Evolutionary conservation across 148 eudicot genomes (phyloP), one percentile per base, ranked within the genome.

Genomic region (Chenopodium formosanum): DNA sequence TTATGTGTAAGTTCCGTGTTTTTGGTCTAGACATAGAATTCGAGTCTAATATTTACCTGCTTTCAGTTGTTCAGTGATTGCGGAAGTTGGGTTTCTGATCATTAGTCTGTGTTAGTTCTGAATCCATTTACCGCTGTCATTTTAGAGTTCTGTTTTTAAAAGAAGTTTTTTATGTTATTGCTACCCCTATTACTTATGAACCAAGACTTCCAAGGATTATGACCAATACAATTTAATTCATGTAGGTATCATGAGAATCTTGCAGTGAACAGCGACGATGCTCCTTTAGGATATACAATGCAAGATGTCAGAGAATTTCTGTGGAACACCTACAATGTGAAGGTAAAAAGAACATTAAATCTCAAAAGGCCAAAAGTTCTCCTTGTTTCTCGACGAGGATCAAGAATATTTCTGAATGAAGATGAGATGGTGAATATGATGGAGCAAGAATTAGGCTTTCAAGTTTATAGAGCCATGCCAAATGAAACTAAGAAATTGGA

Each of bases 231-330:
- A 46, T 27, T 27, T 7, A 7, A 14, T 68, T 25, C 34, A 52
- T 84, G 81, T 27, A 85, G 87, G 84, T 85, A 85, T 70, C 87
- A 85, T 67, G 84, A 85, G 46, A 85, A 85, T 67, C 84, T 85
- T 74, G 87, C 87, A 3, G 81, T 85, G 14, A 85, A 85, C 74
- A 85, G 74, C 52, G 81, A 70, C 44, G 83, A 85, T 73, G 84
- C 75, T 22, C 87, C 87, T 1, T 7, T 70, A 48, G 87, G 87
- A 58, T 85, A 85, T 14, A 85, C 87, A 44, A 85, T 85, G 87
- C 81, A 73, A 81, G 79, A 62, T 14, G 73, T 81, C n/a, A 81
- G 84, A 37, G 44, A 81, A 58, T 85, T 85, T 70, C 78, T 85
- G 5, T 85, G 87, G 87, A 68, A 74, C 47, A 81, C 62, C 46